Evolutionary conservation across 768 basidiomycete genomes (phyloP).

Genomic region (Rhodotorula sphaerocarpa): DNA sequence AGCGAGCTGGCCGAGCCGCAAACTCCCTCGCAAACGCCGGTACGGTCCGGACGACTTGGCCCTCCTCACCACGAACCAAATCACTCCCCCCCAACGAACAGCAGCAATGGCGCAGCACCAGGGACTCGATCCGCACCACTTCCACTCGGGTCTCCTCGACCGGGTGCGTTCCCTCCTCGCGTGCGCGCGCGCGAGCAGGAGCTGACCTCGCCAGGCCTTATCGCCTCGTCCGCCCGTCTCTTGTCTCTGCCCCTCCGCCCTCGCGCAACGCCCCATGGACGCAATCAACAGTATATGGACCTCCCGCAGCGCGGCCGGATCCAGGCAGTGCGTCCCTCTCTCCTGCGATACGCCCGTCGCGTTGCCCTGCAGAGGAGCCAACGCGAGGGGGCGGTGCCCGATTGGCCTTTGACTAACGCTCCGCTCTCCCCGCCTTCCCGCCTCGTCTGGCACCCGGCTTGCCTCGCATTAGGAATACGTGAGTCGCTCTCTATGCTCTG

Average conservation of each 20-base stretch:
- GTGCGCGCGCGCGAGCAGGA: background rate
- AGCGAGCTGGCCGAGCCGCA: too few species aligned
- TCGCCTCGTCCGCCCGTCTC: background rate
- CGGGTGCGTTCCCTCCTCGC: conserved; percentile 1
- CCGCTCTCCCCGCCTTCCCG: background rate
- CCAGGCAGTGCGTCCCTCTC: conserved; percentile 58
- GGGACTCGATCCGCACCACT: conserved; percentile 13
- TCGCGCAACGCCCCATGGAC: background rate
- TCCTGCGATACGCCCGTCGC: too few species aligned
- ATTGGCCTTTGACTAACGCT: background rate
- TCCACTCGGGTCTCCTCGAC: conserved; percentile 25
- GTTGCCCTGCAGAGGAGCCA: background rate
- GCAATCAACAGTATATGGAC: conserved; percentile 61
- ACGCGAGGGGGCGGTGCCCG: background rate
- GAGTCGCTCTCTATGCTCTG: background rate
- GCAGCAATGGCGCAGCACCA: background rate
- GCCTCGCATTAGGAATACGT: conserved; percentile 16
- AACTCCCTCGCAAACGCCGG: background rate
- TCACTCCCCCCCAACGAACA: background rate
- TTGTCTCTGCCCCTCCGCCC: too few species aligned
- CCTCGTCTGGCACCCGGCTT: background rate
- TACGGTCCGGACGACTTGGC: background rate
- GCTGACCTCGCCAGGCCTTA: background rate
- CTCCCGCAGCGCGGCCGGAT: conserved; percentile 83
- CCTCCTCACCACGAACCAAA: background rate